Base-by-base conservation (phyloP, 176 grass and related monocot genomes). In the Oryza nivara region DNA sequence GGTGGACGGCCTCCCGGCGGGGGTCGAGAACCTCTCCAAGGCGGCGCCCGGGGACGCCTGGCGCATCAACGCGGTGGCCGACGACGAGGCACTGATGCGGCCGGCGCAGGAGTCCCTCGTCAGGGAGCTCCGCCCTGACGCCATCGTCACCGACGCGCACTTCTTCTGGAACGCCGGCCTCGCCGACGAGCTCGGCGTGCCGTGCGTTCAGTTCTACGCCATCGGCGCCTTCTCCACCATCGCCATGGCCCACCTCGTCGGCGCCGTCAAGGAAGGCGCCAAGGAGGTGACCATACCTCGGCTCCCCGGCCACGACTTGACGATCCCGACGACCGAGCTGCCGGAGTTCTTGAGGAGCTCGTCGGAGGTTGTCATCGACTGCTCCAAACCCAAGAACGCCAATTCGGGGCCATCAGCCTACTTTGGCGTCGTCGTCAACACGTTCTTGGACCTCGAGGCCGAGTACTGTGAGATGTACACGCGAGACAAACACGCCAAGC, bases 1-100 rank as follows among this genome's bases (percentile, higher is more conserved):
- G 0, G 74, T 56, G 17, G 83, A 71, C 12, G 84, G 84, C n/a
- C 78, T 90, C n/a, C 49, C 77, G 6, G 22, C 45, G 17, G 84
- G 78, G 0, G 54, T 87, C 2, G 84, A 87, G 76, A 86, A 90
- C 34, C 79, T 63, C 32, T 58, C 78, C 11, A 72, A 16, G 14
- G 78, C 34, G 1, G 0, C 11, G 10, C 7, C 46, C 0, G 52
- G 58, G 1, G 85, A 91, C 14, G 44, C 72, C 0, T 78, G 78
- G 81, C 75, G 78, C 36, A 38, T 80, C 45, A 14, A 61, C 0
- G 30, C 6, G 0, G 43, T 8, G 0, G 48, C 38, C 3, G 0
- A 2, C 6, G 4, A 44, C 22, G 73, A 77, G 43, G 1, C 0
- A 0, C 36, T 79, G 17, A 35, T 41, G 9, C 80, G 81, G 22